Conservation (phyloP, 495 filamentous ascomycete genomes). For the Neurospora tetrasperma region DNA sequence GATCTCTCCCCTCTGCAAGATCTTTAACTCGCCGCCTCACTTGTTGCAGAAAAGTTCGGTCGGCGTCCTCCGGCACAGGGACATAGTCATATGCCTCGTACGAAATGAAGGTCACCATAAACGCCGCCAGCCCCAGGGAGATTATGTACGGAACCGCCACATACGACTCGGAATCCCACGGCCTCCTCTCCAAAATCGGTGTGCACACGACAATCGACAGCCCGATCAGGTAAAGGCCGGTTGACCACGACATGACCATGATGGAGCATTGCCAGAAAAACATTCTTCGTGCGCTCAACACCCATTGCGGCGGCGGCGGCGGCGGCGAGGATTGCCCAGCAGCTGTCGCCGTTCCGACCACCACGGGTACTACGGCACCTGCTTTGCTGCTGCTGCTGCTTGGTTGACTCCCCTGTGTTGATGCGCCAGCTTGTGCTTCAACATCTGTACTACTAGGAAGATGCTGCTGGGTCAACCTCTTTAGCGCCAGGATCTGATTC, state of each 20-base stretch:
- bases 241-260: constrained; percentile 6
- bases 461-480: not conserved
- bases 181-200: not conserved
- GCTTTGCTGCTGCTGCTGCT: not conserved
- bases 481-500: not conserved
- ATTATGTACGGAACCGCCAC: not conserved
- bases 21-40: not conserved
- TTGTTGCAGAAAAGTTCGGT: not conserved
- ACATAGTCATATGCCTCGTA: not conserved
- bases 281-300: not conserved
- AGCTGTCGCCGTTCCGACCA: not conserved
- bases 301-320: not conserved
- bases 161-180: not conserved
- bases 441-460: not conserved
- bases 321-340: not conserved
- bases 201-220: constrained; percentile 4
- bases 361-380: not conserved
- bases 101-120: not conserved
- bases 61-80: not conserved
- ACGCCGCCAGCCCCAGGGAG: not conserved
- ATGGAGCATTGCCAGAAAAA: constrained; percentile 6
- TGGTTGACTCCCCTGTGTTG: not conserved
- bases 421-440: not conserved
- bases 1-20: not conserved
- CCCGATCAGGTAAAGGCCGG: constrained; percentile 1